Percentiles rank a stretch among this genome's conserved stretches.
These are phyloP conservation scores for Ceratorhiza oryzae-sativae DNA, from an alignment of 1,284 basidiomycete genomes.

Conservation along the genomic window DNA sequence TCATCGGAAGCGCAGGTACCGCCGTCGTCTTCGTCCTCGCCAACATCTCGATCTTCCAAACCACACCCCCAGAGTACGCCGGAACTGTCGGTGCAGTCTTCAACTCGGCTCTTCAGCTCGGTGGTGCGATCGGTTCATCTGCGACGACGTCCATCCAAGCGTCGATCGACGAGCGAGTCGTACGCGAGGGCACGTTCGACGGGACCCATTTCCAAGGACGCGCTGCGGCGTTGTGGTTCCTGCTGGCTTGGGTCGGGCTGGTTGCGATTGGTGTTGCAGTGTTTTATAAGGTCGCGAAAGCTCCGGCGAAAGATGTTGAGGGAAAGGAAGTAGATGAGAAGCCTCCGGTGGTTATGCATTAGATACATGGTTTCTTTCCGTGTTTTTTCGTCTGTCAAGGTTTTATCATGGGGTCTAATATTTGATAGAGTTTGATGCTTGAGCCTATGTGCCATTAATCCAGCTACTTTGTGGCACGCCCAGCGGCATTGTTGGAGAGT, in stretches of 20 bases:
- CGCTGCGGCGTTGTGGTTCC: constrained; percentile 43
- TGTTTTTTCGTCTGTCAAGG: neutral
- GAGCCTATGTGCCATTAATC: neutral
- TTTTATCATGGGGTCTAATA: neutral
- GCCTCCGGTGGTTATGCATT: constrained; percentile 13
- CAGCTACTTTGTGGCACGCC: neutral
- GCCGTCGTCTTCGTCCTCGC: constrained; percentile 37
- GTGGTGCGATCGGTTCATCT: constrained; percentile 41
- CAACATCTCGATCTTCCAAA: constrained; percentile 39
- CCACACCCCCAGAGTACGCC: constrained; percentile 40
- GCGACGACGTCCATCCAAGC: constrained; percentile 41
- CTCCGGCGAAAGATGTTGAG: constrained; percentile 6
- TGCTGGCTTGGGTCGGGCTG: constrained; percentile 39
- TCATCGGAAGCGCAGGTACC: constrained; percentile 32
- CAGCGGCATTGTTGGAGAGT: neutral
- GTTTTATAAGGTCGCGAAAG: constrained; percentile 33
- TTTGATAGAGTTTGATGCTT: neutral
- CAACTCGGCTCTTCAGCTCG: constrained; percentile 44
- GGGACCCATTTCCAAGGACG: constrained; percentile 40
- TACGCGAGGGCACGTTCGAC: constrained; percentile 29
- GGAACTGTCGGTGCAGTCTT: constrained; percentile 43
- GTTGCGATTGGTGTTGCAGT: constrained; percentile 37
- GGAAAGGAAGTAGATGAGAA: constrained; percentile 15
- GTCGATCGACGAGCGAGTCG: constrained; percentile 37
- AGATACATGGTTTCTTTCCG: neutral